Evolutionary conservation across 2,329 filamentous ascomycete species (phyloP).

Genomic region (Claviceps pusilla): DNA sequence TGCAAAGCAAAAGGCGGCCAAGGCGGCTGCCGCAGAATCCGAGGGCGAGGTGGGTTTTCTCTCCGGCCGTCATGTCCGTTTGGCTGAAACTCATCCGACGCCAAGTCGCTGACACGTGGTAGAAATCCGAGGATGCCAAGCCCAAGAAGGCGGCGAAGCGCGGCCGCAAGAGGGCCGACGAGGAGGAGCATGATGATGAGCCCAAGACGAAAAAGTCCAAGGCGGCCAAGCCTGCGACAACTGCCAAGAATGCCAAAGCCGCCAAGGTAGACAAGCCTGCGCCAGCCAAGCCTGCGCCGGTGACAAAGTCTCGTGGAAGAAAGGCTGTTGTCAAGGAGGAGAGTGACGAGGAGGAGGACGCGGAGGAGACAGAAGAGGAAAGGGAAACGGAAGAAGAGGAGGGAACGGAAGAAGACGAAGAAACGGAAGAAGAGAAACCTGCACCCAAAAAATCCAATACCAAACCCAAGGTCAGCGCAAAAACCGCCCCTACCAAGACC

Average conservation of each 20-base stretch:
- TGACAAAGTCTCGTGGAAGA: neutral
- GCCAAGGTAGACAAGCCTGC: slow-evolving; percentile 10
- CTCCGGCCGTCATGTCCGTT: neutral
- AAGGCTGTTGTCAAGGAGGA: slow-evolving; percentile 6
- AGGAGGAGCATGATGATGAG: slow-evolving; percentile 19
- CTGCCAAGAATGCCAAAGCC: slow-evolving; percentile 12
- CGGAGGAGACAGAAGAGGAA: slow-evolving; percentile 7
- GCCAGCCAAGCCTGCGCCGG: slow-evolving; percentile 6
- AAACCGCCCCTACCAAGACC: slow-evolving; percentile 1
- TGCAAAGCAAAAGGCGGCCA: slow-evolving; percentile 21
- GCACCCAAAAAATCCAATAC: slow-evolving; percentile 5
- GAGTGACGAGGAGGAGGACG: slow-evolving; percentile 6
- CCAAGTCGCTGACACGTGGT: neutral
- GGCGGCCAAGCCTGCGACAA: slow-evolving; percentile 13
- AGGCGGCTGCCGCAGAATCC: slow-evolving; percentile 14
- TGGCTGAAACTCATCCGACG: neutral
- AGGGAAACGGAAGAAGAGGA: slow-evolving; percentile 5
- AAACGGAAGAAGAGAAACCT: slow-evolving; percentile 2
- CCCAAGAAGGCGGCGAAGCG: slow-evolving; percentile 21
- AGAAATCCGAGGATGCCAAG: slow-evolving; percentile 8
- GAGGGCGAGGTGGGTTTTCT: slow-evolving; percentile 9
- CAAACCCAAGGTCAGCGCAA: slow-evolving; percentile 1
- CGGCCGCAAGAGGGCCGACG: slow-evolving; percentile 19
- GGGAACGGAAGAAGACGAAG: no score
- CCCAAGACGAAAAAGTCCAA: slow-evolving; percentile 23